A percentile compares a stretch with the other conserved stretches of the same genome.
These are phyloP conservation scores for Zymoseptoria pseudotritici DNA, from an alignment of 2,329 filamentous ascomycete species.

Conservation along the genomic window DNA sequence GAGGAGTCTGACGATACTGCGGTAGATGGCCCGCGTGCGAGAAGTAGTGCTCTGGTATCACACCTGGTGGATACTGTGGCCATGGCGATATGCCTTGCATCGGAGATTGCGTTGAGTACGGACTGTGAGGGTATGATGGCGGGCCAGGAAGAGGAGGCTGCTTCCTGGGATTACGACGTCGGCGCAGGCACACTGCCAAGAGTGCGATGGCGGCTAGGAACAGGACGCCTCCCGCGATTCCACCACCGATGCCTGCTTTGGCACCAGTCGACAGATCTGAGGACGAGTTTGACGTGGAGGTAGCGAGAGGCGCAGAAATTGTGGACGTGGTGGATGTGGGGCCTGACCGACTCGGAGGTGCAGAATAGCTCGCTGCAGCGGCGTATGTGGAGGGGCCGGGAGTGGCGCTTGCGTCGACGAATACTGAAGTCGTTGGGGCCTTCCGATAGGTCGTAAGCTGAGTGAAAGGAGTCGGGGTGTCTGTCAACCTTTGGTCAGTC, in stretches of 20 bases:
- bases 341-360: neutral
- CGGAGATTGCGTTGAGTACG: neutral
- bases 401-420: slow-evolving; percentile 10
- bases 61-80: neutral
- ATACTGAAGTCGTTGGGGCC: slow-evolving; percentile 13
- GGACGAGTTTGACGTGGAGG: neutral
- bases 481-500: slow-evolving; percentile 6
- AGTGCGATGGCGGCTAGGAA: slow-evolving; percentile 13
- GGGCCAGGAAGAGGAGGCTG: slow-evolving; percentile 1
- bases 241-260: slow-evolving; percentile 21
- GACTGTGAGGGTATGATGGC: slow-evolving; percentile 4
- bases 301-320: slow-evolving; percentile 1
- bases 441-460: slow-evolving; percentile 18
- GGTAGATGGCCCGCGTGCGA: neutral
- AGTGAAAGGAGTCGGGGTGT: slow-evolving; percentile 17
- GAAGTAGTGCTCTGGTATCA: neutral
- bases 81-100: neutral
- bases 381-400: slow-evolving; percentile 16
- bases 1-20: neutral
- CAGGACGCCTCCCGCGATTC: slow-evolving; percentile 15
- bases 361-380: slow-evolving; percentile 6
- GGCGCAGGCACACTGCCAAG: slow-evolving; percentile 5
- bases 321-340: neutral
- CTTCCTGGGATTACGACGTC: neutral
- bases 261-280: slow-evolving; percentile 16